Evolutionary conservation across 2,329 filamentous ascomycete species (phyloP), one percentile per base, ranked within the genome.

Genomic region (Pestalotiopsis sp.): DNA sequence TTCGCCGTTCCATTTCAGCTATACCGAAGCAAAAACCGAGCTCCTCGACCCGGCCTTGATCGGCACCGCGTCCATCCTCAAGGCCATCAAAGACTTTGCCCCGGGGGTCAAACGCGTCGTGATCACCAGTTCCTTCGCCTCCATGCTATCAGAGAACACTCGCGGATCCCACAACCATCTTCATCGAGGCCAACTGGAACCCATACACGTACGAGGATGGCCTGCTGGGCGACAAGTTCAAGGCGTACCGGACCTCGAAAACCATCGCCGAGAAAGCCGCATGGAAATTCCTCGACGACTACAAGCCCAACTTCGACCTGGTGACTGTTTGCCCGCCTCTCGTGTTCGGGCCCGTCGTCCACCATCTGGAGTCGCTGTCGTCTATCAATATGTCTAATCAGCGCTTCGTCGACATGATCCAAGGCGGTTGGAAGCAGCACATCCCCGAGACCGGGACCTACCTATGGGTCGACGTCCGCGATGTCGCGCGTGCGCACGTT

Each of bases 81-180:
- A 90, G 71, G 89, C 92, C 11, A 85, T 94, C 69, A 89, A 91
- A 73, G 82, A 83, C 66, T 68, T 86, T 76, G 74, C 84, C 0
- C 85, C 85, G 0, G 73, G 72, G 1, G 91, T 96, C 63, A 92
- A 90, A 80, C 86, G 90, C 68, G 91, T 96, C 7, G 90, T 91
- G 3, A 59, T 59, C 5, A 59, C 57, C 11, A 13, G 11, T 12
- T 59, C 57, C 1, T 36, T 36, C 14, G 57, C 57, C 4, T 12
- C 57, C 2, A 59, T 59, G 4, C 9, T 27, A 4, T 12, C 11
- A 4, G 11, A 27, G 4, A 5, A 9, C 14, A 3, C 5, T n/a
- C 6, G 9, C 14, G 1, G 4, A 17, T 12, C 57, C 57, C 23
- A 4, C n/a, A 13, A 27, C 11, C 4, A 17, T 27, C 65, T 86